Evolutionary conservation across 140 eudicot genomes (phyloP), one percentile per base, ranked within the genome.

Genomic region (Oenanthe javanica): DNA sequence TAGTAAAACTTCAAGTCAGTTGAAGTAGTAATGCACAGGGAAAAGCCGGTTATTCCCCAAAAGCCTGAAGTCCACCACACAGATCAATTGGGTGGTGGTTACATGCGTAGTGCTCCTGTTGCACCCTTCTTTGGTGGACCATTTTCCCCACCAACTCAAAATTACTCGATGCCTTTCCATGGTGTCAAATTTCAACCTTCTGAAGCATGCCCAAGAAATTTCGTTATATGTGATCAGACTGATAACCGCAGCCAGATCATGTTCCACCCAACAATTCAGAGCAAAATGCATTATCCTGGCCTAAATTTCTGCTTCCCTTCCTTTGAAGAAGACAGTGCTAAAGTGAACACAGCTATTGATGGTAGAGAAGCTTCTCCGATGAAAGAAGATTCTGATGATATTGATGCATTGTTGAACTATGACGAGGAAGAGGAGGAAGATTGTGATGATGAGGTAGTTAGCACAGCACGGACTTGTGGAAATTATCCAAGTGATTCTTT

Each of bases 361-460:
- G 84, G 73, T 70, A 50, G 38, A 59, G 84, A 87, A 57, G 38
- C 52, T 19, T 19, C 85, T 25, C 43, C 83, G 11, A 18, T 82
- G n/a, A 84, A 86, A 86, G 97, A 92, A 85, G 90, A 90, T 84
- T 89, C 96, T 2, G 92, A 86, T 47, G 96, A 89, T 81, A 90
- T 92, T 71, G 89, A 92, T 86, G 87, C 88, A 50, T 83, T 92
- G 45, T 73, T 92, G 83, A 90, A 92, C 83, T 85, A 75, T 21
- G 97, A 92, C 64, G 86, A 87, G 36, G 95, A 84, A 64, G 89
- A 84, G 40, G 81, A 79, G 15, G 87, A 74, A 14, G 91, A 85
- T 31, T 81, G 23, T 36, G 89, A 91, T 25, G 97, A 89, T 13
- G 97, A 90, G 21, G 94, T 83, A 59, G 89, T 92, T 47, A 92